Evolutionary conservation across 805 yeast genomes (phyloP).

Genomic region (Monosporozyma siamensis): DNA sequence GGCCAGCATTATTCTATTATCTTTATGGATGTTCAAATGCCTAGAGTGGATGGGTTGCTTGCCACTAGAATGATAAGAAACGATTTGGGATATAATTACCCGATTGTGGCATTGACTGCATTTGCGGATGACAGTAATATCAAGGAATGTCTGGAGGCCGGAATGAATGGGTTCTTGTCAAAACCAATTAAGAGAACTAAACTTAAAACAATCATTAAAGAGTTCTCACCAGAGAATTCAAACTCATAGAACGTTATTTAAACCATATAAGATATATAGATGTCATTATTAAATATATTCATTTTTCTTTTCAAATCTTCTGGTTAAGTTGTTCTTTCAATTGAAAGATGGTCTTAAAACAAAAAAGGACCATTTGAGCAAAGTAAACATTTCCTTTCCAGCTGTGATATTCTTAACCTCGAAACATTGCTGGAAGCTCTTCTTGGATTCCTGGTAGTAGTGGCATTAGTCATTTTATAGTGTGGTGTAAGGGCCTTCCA

Average conservation of each 20-base stretch:
- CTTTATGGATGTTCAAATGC: constrained; percentile 98
- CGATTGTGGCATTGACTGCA: constrained; percentile 91
- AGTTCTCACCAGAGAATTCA: constrained; percentile 21
- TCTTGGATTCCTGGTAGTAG: too few species aligned
- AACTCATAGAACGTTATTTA: neutral
- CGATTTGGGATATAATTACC: constrained; percentile 50
- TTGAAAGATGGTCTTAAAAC: too few species aligned
- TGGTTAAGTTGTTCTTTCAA: too few species aligned
- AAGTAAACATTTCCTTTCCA: too few species aligned
- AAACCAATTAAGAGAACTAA: constrained; percentile 77
- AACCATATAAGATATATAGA: constrained; percentile 10
- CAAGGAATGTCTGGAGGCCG: constrained; percentile 75
- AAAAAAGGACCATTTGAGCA: too few species aligned
- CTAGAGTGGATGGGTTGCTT: constrained; percentile 77
- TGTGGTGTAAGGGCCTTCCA: too few species aligned
- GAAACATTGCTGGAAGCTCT: too few species aligned
- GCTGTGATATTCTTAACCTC: too few species aligned
- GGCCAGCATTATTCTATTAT: constrained; percentile 53
- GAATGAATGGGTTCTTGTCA: constrained; percentile 85
- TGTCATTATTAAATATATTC: constrained; percentile 12
- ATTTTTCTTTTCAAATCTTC: neutral
- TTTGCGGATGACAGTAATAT: constrained; percentile 90
- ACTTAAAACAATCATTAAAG: constrained; percentile 43
- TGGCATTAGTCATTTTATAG: too few species aligned
- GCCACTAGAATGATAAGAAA: constrained; percentile 70